A percentile compares a stretch with the other conserved stretches of the same genome.
phyloP scores from a whole-genome alignment of 805 yeast genomes.

The Candida montana region DNA sequence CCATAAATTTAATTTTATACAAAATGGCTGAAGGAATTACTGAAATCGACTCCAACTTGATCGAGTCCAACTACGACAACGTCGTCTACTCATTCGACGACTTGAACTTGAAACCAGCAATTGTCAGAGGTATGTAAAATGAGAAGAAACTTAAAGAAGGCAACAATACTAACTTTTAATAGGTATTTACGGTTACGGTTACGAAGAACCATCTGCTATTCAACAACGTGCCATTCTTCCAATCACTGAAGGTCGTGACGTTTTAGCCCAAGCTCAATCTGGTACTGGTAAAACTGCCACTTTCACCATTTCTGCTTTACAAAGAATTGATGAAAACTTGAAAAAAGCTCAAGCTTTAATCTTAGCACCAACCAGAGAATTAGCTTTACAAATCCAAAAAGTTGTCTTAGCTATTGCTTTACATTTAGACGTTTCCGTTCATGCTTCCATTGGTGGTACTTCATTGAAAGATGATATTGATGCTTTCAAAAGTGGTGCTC shows the following conservation, averaged over 20 bases:
- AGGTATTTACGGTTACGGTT: conserved; percentile 84
- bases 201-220: conserved; percentile 94
- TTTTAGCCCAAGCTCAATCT: conserved; percentile 97
- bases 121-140: conserved; percentile 44
- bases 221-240: conserved; percentile 97
- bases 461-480: conserved; percentile 76
- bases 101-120: conserved; percentile 63
- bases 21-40: conserved; percentile 57
- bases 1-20: no score
- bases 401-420: conserved; percentile 84
- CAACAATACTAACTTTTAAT: neutral
- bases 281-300: conserved; percentile 99
- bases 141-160: no score
- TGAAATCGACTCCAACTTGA: conserved; percentile 76
- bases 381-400: conserved; percentile 87
- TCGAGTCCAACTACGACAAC: conserved; percentile 95
- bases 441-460: conserved; percentile 94
- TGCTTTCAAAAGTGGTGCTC: conserved; percentile 72
- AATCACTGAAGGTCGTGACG: conserved; percentile 90
- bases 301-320: conserved; percentile 76
- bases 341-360: conserved; percentile 85
- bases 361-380: conserved; percentile 92
- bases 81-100: conserved; percentile 75
- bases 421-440: conserved; percentile 78
- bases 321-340: conserved; percentile 76